A percentile compares a stretch with the other conserved stretches of the same genome.
Evolutionary conservation across 2,329 filamentous ascomycete species (phyloP).

Genomic region (Onygenales sp.): DNA sequence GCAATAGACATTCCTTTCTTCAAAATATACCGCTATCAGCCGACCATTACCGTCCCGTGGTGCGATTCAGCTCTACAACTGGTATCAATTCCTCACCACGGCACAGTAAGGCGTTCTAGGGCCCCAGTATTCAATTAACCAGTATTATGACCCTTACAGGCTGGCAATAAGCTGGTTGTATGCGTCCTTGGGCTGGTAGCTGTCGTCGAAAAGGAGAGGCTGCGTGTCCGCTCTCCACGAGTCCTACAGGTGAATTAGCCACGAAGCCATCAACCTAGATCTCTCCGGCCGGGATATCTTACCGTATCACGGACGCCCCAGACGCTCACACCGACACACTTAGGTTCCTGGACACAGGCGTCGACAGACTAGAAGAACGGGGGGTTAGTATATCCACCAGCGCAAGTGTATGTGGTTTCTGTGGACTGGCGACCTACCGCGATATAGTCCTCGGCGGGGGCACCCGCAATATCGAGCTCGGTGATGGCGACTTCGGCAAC

Average conservation of each 20-base stretch:
- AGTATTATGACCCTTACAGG: not conserved
- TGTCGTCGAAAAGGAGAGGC: conserved; percentile 35
- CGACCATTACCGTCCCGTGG: no score
- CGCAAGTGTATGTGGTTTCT: not conserved
- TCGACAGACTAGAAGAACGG: conserved; percentile 28
- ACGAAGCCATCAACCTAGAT: no score
- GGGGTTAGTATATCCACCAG: not conserved
- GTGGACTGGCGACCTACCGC: conserved; percentile 22
- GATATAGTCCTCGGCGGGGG: conserved; percentile 47
- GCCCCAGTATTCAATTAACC: no score
- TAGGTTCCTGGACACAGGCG: conserved; percentile 48
- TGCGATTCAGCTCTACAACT: no score
- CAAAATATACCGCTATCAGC: no score
- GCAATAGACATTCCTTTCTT: no score
- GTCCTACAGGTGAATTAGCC: conserved; percentile 15
- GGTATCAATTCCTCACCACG: no score
- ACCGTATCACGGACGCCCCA: conserved; percentile 42
- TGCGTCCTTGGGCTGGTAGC: conserved; percentile 29
- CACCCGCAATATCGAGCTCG: conserved; percentile 57
- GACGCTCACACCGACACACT: conserved; percentile 58
- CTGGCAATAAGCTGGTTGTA: not conserved
- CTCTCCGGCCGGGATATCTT: not conserved
- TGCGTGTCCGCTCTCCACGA: conserved; percentile 29
- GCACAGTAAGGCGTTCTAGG: no score
- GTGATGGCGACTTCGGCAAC: conserved; percentile 53